phyloP scores from a whole-genome alignment of 345 rosid species.

The Geranium rotundifolium region DNA sequence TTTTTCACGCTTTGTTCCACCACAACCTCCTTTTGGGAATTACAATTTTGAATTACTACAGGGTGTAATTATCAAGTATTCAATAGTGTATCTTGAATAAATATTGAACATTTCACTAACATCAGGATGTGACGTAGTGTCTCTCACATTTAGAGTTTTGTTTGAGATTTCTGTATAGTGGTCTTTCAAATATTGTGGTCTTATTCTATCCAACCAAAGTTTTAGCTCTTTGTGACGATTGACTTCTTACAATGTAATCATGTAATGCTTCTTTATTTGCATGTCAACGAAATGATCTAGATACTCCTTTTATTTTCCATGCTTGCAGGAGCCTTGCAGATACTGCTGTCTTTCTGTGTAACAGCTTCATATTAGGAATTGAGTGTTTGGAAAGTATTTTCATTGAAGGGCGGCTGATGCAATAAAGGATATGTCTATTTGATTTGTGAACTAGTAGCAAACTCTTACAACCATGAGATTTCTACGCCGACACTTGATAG shows the following conservation, averaged over 20 bases:
- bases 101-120: not conserved
- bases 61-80: too few relatives aligned
- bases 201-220: too few relatives aligned
- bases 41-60: too few relatives aligned
- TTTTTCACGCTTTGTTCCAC: too few relatives aligned
- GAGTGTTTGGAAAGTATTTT: too few relatives aligned
- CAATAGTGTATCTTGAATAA: not conserved
- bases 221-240: not conserved
- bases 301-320: not conserved
- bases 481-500: conserved; percentile 72
- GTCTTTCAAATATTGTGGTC: not conserved
- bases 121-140: not conserved
- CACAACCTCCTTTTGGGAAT: too few relatives aligned
- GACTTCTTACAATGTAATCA: not conserved
- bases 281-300: not conserved
- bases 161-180: not conserved
- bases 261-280: too few relatives aligned
- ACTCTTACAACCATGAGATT: conserved; percentile 21
- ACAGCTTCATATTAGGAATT: too few relatives aligned
- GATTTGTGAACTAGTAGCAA: not conserved
- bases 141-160: too few relatives aligned
- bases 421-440: too few relatives aligned
- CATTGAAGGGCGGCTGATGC: not conserved
- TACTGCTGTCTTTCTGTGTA: not conserved
- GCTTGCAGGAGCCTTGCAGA: not conserved